Evolutionary conservation across 805 yeast genomes (phyloP).

Genomic region (Brettanomyces anomalus): DNA sequence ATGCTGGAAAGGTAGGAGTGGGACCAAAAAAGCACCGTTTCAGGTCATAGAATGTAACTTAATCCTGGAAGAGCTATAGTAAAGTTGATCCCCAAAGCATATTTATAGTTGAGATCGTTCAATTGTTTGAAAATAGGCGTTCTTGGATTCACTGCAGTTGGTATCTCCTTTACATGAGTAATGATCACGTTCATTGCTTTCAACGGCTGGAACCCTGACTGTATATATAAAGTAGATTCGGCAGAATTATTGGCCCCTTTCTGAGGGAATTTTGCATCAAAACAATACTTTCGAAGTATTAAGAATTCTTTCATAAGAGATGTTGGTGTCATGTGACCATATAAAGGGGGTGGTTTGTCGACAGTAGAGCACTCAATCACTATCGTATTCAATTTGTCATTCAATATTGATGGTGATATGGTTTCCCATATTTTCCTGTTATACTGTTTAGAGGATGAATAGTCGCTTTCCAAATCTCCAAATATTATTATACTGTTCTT

Average conservation of each 20-base stretch:
- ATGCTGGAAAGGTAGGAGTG: no score
- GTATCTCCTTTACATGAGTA: constrained; percentile 42
- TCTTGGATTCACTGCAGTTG: constrained; percentile 44
- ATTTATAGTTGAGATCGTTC: constrained; percentile 26
- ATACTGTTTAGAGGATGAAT: constrained; percentile 28
- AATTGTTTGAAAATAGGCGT: constrained; percentile 41
- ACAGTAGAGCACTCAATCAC: constrained; percentile 72
- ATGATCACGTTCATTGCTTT: constrained; percentile 39
- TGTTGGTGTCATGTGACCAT: constrained; percentile 75
- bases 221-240: constrained; percentile 9
- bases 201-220: constrained; percentile 26
- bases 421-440: constrained; percentile 46
- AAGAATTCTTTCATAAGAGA: constrained; percentile 51
- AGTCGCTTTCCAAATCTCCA: constrained; percentile 81
- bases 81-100: constrained; percentile 35
- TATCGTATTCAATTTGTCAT: constrained; percentile 39
- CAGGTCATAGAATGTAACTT: background rate
- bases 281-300: constrained; percentile 17
- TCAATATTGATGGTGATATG: constrained; percentile 37
- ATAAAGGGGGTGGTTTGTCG: constrained; percentile 41
- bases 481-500: constrained; percentile 45
- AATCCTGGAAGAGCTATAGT: constrained; percentile 50
- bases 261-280: constrained; percentile 5
- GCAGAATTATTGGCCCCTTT: background rate
- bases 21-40: background rate